Evolutionary conservation across 768 basidiomycete species (phyloP), one percentile per base, ranked within the genome.

Genomic region (Podaxis rugospora): DNA sequence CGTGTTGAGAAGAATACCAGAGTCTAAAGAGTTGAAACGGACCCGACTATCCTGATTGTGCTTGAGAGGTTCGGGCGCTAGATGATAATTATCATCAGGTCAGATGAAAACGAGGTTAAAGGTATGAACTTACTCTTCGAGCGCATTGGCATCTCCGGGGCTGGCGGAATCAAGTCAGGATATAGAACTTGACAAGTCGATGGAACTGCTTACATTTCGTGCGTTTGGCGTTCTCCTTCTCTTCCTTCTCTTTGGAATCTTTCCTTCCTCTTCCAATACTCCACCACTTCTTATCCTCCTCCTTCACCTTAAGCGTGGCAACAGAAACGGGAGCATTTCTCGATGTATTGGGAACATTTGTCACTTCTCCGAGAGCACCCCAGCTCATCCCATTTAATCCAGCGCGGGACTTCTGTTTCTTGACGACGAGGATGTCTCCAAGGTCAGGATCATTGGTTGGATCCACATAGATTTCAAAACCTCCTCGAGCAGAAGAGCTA

Each of bases 381-480:
- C 87, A 88, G 71, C 80, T 49, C 73, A 82, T 74, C 72, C 81
- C 84, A 65, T 88, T 81, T 62, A 92, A 69, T 1, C 73, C 86
- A 0, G 77, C 77, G 0, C 90, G 74, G 0, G 83, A 84, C 65
- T 88, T 90, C 76, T 86, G 86, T 81, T 89, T 90, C 80, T 87
- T 89, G 39, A 92, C 84, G 69, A 92, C 78, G 21, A 89, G 69
- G 18, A 91, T 83, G 64, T 90, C 88, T 5, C 82, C 87, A 37
- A 86, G 75, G 21, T 89, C 88, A 0, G 84, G 82, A 65, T 89
- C 87, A 23, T 80, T 74, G 0, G 79, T 73, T 1, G 86, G 83
- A 63, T 91, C 90, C 7, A 91, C 87, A 65, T 79, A 81, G 50
- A 92, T 89, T 64, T 92, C 89, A 66, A 89, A 86, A 0, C 84